Evolutionary conservation across 169 alveolate genomes (phyloP), one percentile per base, ranked within the genome.

Genomic region (Perkinsus marinus): DNA sequence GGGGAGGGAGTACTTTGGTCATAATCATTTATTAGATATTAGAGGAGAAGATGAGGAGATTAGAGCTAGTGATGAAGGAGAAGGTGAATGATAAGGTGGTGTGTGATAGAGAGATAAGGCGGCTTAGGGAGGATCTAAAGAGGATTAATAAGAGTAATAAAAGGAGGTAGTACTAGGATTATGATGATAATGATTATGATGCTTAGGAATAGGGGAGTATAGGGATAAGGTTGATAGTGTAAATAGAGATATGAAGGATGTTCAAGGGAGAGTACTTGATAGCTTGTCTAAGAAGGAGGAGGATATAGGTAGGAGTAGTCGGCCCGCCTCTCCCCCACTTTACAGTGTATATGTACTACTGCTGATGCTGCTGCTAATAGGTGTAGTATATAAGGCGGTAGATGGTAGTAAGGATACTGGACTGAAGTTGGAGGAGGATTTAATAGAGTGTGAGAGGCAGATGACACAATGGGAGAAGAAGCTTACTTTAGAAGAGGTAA

Each of bases 391-490:
- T 39, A 97, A 96, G 91, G 92, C 96, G 19, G 96, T 95, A 39
- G 94, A 89, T 97, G 95, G 93, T 94, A 94, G 92, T 95, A 95
- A 91, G 96, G 96, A 22, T 96, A 95, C 41, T 94, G 92, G 38
- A 68, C 95, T 68, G 95, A 95, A 91, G 96, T 95, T 79, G 96
- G 95, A 93, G 95, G 95, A 91, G 95, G 79, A 57, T 19, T 16
- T 57, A 16, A 57, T 57, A 57, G 79, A 57, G 22, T 0, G 79
- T 57, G 79, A 57, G 79, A 57, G 79, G 22, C 94, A 96, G 94
- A 95, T 96, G 47, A 92, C 95, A 68, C 92, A 96, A 39, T 96
- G 98, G 98, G 98, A 96, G 91, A 94, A 97, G 92, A 96, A 96
- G 92, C 96, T 96, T 39, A 94, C 95, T 93, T 93, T 96, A 38